A percentile compares a stretch with the other conserved stretches of the same genome.
These are phyloP conservation scores for Petrea volubilis DNA, from an alignment of 257 asterid species.

Conservation along the genomic window DNA sequence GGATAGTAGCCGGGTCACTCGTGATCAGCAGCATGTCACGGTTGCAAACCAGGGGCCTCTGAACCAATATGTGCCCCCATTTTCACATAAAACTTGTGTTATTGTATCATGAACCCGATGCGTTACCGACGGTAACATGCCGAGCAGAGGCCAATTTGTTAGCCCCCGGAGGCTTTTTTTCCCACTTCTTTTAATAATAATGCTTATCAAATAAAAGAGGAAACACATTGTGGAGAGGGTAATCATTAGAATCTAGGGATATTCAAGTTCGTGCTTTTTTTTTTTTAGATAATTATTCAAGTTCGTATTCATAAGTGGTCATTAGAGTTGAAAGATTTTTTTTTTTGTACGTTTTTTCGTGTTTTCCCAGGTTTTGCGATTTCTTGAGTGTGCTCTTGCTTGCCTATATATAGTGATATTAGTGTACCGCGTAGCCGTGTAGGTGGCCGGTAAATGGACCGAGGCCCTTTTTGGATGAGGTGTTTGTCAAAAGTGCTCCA, in stretches of 20 bases:
- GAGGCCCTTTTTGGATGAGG: too few species aligned
- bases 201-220: not conserved
- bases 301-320: too few species aligned
- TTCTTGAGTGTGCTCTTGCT: too few species aligned
- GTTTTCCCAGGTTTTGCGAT: not conserved
- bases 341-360: not conserved
- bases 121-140: slow-evolving; percentile 37
- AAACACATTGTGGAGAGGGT: not conserved
- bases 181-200: too few species aligned
- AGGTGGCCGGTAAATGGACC: too few species aligned
- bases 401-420: too few species aligned
- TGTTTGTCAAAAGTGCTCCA: too few species aligned
- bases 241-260: slow-evolving; percentile 1
- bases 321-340: not conserved
- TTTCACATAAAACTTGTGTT: slow-evolving; percentile 20
- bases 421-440: too few species aligned
- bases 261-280: too few species aligned
- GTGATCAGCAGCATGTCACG: slow-evolving; percentile 37
- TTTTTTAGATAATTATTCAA: too few species aligned
- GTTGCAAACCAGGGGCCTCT: slow-evolving; percentile 33
- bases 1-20: slow-evolving; percentile 36
- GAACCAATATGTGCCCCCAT: slow-evolving; percentile 30
- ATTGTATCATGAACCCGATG: slow-evolving; percentile 22
- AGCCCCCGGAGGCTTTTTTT: slow-evolving; percentile 17
- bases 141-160: slow-evolving; percentile 39